Percentiles rank a stretch among this genome's conserved stretches.
These are phyloP conservation scores for Xylaria nigripes DNA, from an alignment of 495 filamentous ascomycete genomes.

Conservation along the genomic window DNA sequence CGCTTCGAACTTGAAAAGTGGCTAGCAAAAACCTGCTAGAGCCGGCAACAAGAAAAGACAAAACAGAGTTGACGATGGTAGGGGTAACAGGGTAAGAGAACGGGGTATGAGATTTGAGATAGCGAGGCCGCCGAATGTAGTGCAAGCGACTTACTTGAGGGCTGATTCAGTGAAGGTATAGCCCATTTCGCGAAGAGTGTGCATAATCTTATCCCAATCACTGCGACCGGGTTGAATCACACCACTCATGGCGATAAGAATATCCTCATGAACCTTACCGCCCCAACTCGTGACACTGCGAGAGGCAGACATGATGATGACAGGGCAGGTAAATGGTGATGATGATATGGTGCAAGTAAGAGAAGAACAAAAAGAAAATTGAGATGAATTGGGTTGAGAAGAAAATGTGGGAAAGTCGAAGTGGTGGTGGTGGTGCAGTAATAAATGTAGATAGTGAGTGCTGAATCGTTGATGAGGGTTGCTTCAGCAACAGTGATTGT, in stretches of 20 bases:
- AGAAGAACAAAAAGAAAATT: not conserved
- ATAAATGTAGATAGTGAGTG: not conserved
- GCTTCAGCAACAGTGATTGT: not conserved
- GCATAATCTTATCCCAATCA: constrained; percentile 15
- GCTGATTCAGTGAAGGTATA: constrained; percentile 22
- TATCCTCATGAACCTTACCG: constrained; percentile 15
- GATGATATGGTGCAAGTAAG: not conserved
- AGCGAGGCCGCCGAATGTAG: not conserved
- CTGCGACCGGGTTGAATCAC: constrained; percentile 13
- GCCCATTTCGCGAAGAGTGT: constrained; percentile 15
- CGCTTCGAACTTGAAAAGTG: too few species aligned
- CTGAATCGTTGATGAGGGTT: not conserved
- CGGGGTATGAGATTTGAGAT: not conserved
- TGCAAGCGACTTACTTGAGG: constrained; percentile 21
- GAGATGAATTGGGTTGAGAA: not conserved
- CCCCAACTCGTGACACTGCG: constrained; percentile 18
- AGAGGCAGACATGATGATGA: constrained; percentile 8
- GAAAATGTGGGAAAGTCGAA: not conserved
- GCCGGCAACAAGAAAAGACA: too few species aligned
- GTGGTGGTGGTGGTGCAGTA: not conserved
- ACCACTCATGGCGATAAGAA: constrained; percentile 19
- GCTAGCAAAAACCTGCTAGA: too few species aligned
- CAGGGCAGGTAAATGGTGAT: not conserved
- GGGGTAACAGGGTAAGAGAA: not conserved
- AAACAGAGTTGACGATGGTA: too few species aligned